Evolutionary conservation across 768 basidiomycete species (phyloP).

Genomic region (Boletus fagicola): DNA sequence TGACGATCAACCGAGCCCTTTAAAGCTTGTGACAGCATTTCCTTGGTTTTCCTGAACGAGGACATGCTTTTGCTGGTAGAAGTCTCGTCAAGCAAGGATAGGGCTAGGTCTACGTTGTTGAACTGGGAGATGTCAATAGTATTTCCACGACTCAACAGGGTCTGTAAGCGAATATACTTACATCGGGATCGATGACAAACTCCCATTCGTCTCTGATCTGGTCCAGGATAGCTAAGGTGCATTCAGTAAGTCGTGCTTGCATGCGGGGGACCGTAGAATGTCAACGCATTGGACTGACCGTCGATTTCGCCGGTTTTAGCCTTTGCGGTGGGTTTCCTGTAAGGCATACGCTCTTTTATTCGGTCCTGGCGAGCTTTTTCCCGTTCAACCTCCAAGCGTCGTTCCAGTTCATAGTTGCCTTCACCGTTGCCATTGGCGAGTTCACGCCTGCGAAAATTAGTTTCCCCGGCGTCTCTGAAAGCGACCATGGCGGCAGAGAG

Average conservation of each 20-base stretch:
- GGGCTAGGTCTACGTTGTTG: conserved; percentile 90
- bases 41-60: conserved; percentile 75
- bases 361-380: conserved; percentile 67
- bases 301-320: conserved; percentile 80
- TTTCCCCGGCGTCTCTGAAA: conserved; percentile 54
- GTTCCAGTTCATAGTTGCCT: conserved; percentile 53
- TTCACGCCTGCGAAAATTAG: conserved; percentile 52
- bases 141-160: conserved; percentile 1
- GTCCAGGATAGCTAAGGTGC: conserved; percentile 66
- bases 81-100: conserved; percentile 80
- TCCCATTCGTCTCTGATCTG: conserved; percentile 91
- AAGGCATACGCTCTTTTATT: conserved; percentile 66
- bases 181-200: conserved; percentile 79
- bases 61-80: conserved; percentile 70
- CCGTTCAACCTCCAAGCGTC: conserved; percentile 58
- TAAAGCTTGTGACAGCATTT: conserved; percentile 72
- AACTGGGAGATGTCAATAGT: conserved; percentile 51
- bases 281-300: conserved; percentile 47
- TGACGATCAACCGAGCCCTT: conserved; percentile 87
- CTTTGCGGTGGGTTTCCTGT: conserved; percentile 50
- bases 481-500: conserved; percentile 62
- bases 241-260: conserved; percentile 1
- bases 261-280: background rate
- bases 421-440: conserved; percentile 54
- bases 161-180: conserved; percentile 35